Evolutionary conservation across 805 yeast genomes (phyloP), one percentile per base, ranked within the genome.

Genomic region (Candida maris): DNA sequence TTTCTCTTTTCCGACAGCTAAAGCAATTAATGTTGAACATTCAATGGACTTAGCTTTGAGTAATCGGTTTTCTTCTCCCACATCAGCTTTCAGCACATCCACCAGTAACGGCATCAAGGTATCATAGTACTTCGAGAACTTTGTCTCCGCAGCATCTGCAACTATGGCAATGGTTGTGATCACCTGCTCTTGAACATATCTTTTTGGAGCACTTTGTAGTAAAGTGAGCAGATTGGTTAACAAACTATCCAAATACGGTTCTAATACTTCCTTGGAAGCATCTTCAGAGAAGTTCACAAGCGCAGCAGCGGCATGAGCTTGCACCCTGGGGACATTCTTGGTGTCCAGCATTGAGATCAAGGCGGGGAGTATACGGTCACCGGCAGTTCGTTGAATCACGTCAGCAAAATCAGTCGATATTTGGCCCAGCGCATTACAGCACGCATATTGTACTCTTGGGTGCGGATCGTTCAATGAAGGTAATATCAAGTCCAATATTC

Each of bases 231-330:
- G 67, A 49, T 85, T 83, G 22, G 78, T 71, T 39, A 93, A 69
- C 51, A 93, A 67, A 48, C 72, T 77, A 59, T 93, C 98, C 54
- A 93, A 70, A 53, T 84, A 89, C n/a, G 97, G 97, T 54, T 88
- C 96, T 49, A 93, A 67, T 8, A 81, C 77, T 44, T 85, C 95
- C 54, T 86, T 84, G 5, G 85, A 67, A 2, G 97, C 96, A 45
- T 84, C 87, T 62, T 93, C 98, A 27, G 91, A 78, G 59, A 93
- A 93, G 59, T 93, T 93, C 30, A 93, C 97, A 52, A 91, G 70
- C 0, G 98, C 98, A 35, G 98, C 98, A 28, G 98, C 97, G 13
- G 97, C 97, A 57, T 93, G 98, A 0, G 96, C 86, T 65, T 91
- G 97, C 17, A 93, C 98, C 54, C 97, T 72, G 34, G 94, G 91